Conservation (phyloP, 768 basidiomycete genomes). For the Pleurotus sapidus region DNA sequence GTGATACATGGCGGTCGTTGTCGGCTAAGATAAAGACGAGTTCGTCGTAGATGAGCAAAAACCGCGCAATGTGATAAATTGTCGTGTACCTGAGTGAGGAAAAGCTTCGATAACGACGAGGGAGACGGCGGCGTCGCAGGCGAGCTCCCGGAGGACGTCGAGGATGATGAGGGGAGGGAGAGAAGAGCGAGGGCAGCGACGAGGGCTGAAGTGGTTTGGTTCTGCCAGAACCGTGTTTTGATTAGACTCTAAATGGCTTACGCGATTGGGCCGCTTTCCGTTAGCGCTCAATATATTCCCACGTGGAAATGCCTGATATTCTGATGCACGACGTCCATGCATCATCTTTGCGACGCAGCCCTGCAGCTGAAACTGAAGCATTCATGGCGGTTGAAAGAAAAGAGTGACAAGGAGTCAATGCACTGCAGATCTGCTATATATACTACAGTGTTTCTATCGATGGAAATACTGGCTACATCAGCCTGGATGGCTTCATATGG, state of each 20-base stretch:
- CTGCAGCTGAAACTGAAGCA: too few relatives aligned
- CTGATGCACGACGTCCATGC: too few relatives aligned
- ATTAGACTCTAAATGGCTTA: not conserved
- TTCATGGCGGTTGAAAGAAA: not conserved
- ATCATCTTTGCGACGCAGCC: too few relatives aligned
- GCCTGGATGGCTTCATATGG: not conserved
- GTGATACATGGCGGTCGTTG: conserved; percentile 8
- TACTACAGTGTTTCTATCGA: not conserved
- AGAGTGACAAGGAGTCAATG: not conserved
- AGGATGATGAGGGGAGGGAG: conserved; percentile 3
- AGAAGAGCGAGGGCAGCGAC: not conserved
- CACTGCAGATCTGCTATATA: not conserved
- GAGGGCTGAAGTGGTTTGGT: not conserved
- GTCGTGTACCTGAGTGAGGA: not conserved
- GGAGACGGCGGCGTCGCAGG: not conserved
- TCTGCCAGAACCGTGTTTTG: conserved; percentile 2
- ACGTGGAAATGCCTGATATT: conserved; percentile 1
- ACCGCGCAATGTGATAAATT: conserved; percentile 3
- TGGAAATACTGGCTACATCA: not conserved
- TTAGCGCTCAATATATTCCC: not conserved
- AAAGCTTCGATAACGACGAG: not conserved
- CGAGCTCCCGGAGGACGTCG: not conserved
- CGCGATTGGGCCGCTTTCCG: not conserved
- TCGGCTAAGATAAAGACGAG: not conserved
- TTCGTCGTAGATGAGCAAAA: conserved; percentile 1